A percentile compares a stretch with the other conserved stretches of the same genome.
phyloP scores from a whole-genome alignment of 2,329 filamentous ascomycete species.

The Nectriaceae sp. region DNA sequence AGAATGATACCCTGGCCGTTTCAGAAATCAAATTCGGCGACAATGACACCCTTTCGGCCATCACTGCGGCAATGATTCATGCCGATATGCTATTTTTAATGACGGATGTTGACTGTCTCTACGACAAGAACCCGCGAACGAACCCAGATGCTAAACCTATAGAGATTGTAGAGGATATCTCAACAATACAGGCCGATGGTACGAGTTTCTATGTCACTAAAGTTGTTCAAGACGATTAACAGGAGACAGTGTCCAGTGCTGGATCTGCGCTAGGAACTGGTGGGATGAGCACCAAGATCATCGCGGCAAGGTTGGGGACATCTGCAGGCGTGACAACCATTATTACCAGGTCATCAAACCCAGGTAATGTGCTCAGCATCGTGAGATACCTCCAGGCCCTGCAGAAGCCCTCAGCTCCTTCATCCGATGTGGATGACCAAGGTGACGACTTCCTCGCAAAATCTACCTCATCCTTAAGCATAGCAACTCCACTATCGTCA shows the following conservation, averaged over 20 bases:
- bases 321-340: constrained; percentile 94
- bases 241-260: constrained; percentile 71
- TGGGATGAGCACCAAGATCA: constrained; percentile 97
- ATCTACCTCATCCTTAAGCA: constrained; percentile 45
- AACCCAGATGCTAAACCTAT: constrained; percentile 87
- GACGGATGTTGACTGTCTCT: constrained; percentile 98
- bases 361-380: constrained; percentile 87
- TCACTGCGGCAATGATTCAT: constrained; percentile 95
- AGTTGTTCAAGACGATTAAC: no score
- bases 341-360: constrained; percentile 91
- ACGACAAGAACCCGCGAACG: constrained; percentile 90
- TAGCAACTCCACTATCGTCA: constrained; percentile 28
- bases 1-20: constrained; percentile 96
- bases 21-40: constrained; percentile 99
- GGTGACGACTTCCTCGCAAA: constrained; percentile 38
- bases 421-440: constrained; percentile 26
- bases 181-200: constrained; percentile 79
- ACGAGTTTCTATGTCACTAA: constrained; percentile 19
- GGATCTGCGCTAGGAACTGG: constrained; percentile 90
- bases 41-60: constrained; percentile 95
- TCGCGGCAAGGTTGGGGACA: constrained; percentile 87
- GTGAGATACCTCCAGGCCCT: constrained; percentile 60
- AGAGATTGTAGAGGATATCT: constrained; percentile 88
- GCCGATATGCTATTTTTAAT: constrained; percentile 96
- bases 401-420: constrained; percentile 17